These are phyloP conservation scores for Kodamaea kakaduensis DNA, from an alignment of 805 yeast genomes.

Conservation along the genomic window DNA sequence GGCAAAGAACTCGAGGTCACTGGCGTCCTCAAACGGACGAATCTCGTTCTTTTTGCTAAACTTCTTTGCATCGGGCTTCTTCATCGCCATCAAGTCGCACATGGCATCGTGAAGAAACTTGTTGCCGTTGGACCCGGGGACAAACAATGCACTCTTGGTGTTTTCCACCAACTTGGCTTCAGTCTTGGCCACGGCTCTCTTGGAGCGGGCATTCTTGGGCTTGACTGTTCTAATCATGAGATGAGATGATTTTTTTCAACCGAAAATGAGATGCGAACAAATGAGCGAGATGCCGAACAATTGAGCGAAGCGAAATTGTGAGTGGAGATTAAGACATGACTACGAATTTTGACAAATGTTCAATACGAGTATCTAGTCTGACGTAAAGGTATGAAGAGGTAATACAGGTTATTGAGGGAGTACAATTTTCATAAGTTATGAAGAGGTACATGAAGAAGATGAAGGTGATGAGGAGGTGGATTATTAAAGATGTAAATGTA, in stretches of 20 bases:
- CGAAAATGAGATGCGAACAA: no score
- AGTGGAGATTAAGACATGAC: background rate
- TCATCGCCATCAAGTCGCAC: slow-evolving; percentile 83
- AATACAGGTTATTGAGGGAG: no score
- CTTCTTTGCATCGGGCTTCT: slow-evolving; percentile 86
- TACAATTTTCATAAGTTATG: no score
- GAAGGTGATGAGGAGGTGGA: no score
- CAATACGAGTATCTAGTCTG: no score
- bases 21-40: slow-evolving; percentile 87
- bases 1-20: slow-evolving; percentile 83
- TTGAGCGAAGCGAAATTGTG: background rate
- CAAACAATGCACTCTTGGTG: slow-evolving; percentile 82
- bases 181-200: slow-evolving; percentile 85
- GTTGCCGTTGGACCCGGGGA: slow-evolving; percentile 82
- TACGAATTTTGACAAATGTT: no score
- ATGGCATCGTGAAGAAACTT: slow-evolving; percentile 81
- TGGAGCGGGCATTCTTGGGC: slow-evolving; percentile 93
- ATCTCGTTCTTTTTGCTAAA: slow-evolving; percentile 86
- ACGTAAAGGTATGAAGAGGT: no score
- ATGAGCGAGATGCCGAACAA: no score
- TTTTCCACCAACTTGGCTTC: slow-evolving; percentile 89
- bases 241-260: no score
- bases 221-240: slow-evolving; percentile 37
- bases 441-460: no score
- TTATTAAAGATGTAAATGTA: no score